These are phyloP conservation scores for Luzula sylvatica DNA, from an alignment of 176 grass and related monocot genomes.

Conservation along the genomic window DNA sequence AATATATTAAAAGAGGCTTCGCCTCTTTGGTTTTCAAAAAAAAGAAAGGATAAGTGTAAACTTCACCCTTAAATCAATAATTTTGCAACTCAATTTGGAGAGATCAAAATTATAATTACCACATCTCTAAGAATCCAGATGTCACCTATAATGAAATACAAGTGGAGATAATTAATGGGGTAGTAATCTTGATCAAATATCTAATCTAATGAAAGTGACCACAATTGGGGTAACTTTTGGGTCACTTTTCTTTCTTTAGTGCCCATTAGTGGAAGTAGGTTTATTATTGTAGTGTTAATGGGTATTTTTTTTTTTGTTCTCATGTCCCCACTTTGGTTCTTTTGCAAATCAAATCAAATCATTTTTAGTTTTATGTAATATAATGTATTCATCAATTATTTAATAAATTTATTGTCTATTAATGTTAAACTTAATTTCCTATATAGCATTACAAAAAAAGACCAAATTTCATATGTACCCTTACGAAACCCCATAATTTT, in stretches of 20 bases:
- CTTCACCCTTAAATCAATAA: no score
- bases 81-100: no score
- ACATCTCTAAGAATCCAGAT: no score
- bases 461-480: no score
- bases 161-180: slow-evolving; percentile 11
- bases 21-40: no score
- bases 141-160: neutral
- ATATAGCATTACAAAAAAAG: no score
- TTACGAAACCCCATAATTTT: no score
- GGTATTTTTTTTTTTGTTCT: neutral
- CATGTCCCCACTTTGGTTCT: neutral
- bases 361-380: neutral
- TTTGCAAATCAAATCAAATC: neutral
- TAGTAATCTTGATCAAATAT: slow-evolving; percentile 19
- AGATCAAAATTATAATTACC: no score
- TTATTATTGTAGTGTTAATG: neutral
- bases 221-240: neutral
- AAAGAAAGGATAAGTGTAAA: no score
- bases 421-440: no score
- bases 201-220: slow-evolving; percentile 19
- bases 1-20: no score
- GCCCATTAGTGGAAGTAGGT: slow-evolving; percentile 24
- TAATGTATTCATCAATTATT: neutral
- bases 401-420: no score
- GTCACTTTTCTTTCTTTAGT: slow-evolving; percentile 8